Percentiles rank a stretch among this genome's conserved stretches.
These are phyloP conservation scores for Pestalotiopsis sp. DNA, from an alignment of 2,329 filamentous ascomycete species.

Conservation along the genomic window DNA sequence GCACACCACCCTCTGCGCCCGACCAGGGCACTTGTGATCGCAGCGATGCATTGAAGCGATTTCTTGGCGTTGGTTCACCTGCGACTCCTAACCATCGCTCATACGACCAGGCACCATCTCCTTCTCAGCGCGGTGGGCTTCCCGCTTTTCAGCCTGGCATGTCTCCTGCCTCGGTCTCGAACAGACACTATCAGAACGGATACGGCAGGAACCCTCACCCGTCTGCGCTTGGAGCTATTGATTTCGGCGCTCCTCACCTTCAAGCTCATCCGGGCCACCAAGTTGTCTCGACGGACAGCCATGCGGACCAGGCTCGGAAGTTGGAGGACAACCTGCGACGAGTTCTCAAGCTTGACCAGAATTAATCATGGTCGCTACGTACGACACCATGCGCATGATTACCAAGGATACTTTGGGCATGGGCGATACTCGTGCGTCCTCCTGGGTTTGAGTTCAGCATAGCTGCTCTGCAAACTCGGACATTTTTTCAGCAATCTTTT, in stretches of 20 bases:
- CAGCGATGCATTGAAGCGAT: constrained; percentile 59
- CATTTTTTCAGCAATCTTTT: constrained; percentile 11
- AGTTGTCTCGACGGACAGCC: constrained; percentile 18
- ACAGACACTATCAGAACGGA: constrained; percentile 11
- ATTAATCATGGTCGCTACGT: not conserved
- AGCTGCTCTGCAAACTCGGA: constrained; percentile 19
- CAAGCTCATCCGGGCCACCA: constrained; percentile 16
- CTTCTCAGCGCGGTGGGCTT: constrained; percentile 10
- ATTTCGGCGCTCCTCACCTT: not conserved
- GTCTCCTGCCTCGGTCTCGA: constrained; percentile 28
- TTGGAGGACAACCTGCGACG: constrained; percentile 59
- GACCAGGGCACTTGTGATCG: constrained; percentile 29
- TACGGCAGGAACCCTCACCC: not conserved
- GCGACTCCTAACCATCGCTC: constrained; percentile 14
- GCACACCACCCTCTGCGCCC: constrained; percentile 19
- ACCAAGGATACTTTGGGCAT: constrained; percentile 15
- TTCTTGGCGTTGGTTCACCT: constrained; percentile 37
- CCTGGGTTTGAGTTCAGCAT: constrained; percentile 13
- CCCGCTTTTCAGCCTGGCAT: constrained; percentile 25
- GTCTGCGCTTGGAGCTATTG: not conserved
- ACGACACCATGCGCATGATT: not conserved
- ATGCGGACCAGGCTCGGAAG: constrained; percentile 42
- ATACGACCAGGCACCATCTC: constrained; percentile 14
- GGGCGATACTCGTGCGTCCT: constrained; percentile 11
- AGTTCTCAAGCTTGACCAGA: constrained; percentile 46